Base-by-base conservation (phyloP, 352 stramenopile species). In the Globisporangium solare region DNA sequence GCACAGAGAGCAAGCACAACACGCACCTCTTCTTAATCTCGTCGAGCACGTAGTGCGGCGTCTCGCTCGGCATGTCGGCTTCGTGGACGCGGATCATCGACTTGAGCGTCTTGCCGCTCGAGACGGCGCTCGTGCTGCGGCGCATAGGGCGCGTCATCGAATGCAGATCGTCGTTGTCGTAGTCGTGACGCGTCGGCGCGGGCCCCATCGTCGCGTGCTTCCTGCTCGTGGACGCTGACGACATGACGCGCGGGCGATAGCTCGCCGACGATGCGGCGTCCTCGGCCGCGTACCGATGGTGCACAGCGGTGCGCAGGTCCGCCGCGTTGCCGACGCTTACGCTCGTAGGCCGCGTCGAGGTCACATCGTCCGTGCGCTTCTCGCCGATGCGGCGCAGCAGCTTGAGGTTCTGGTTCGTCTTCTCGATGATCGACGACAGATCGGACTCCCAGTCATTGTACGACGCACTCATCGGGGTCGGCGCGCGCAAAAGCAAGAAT, bases 381-480 rank as follows among this genome's bases (percentile, higher is more conserved):
- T 92, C 79, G 50, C 83, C 81, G 45, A 92, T 89, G 54, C 82
- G 81, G 12, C 83, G 81, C 58, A 92, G 68, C 37, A 92, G 70
- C 66, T 90, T 90, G 54, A 92, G 75, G 68, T 92, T 94, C 58
- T 88, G 84, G 64, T 91, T 93, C 54, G 83, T 93, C 69, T 93
- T 91, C 56, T 93, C 83, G 49, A 93, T 91, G 77, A 91, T 91
- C 13, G 83, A 90, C 47, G 83, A 86, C 51, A 94, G 61, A 55
- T 94, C 83, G 52, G 79, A 79, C 63, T 94, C 81, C 83, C 83
- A 94, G 35, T 88, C 81, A 57, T 84, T 78, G 60, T 77, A 79
- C 18, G 57, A 66, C 43, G 52, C 67, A 63, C 76, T 89, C 78
- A 91, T 91, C 21, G 13, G 24, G 37, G 22, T 22, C 14, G 20